Evolutionary conservation across 2,329 filamentous ascomycete genomes (phyloP).

Genomic region (Emydomyces testavorans): DNA sequence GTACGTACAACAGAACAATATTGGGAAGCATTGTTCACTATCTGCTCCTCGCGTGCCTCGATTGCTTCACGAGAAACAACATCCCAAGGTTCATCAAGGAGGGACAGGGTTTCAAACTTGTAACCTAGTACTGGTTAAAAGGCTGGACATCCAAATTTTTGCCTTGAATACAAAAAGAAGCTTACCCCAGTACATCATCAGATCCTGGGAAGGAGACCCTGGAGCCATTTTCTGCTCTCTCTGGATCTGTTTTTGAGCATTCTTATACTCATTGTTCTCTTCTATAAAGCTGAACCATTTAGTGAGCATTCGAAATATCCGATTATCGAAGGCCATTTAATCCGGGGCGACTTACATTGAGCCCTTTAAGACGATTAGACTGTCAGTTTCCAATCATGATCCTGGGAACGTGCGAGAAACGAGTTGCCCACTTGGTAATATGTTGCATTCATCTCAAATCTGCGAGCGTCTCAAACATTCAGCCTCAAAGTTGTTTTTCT

Average conservation of each 20-base stretch:
- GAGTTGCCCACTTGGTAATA: constrained; percentile 58
- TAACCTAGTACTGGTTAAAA: constrained; percentile 51
- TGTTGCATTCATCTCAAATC: constrained; percentile 94
- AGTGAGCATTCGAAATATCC: too few relatives aligned
- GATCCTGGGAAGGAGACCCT: constrained; percentile 53
- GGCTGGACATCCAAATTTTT: not conserved
- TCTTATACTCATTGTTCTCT: constrained; percentile 68
- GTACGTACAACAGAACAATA: constrained; percentile 93
- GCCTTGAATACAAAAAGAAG: constrained; percentile 6
- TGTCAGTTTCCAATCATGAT: constrained; percentile 13
- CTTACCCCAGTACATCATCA: constrained; percentile 88
- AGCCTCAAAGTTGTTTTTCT: not conserved
- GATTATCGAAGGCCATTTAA: constrained; percentile 7
- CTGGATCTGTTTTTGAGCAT: constrained; percentile 50
- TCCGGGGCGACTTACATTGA: constrained; percentile 39
- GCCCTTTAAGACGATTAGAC: constrained; percentile 31
- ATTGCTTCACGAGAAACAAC: constrained; percentile 64
- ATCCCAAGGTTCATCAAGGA: constrained; percentile 63
- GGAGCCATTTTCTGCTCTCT: constrained; percentile 39
- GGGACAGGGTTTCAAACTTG: constrained; percentile 83
- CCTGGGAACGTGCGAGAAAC: not conserved
- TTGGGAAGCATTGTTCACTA: constrained; percentile 82
- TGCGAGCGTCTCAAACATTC: constrained; percentile 28
- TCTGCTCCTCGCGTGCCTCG: constrained; percentile 56
- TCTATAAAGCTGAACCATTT: constrained; percentile 70